Base-by-base conservation (phyloP, 345 rosid species). In the Salix udensis region DNA sequence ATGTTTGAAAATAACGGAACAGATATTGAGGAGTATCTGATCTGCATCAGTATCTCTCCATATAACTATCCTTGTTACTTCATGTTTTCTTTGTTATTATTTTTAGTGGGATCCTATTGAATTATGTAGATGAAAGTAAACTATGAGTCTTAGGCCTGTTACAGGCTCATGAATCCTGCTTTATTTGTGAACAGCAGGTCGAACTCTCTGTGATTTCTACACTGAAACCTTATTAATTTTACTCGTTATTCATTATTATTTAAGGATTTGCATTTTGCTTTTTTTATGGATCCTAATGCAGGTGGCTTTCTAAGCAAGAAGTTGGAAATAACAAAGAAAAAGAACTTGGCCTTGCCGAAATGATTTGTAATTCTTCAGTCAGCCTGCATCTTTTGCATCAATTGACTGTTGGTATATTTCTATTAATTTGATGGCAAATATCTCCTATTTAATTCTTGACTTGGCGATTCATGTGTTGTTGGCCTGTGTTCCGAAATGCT, bases 241-340 rank as follows among this genome's bases (percentile, higher is more conserved):
- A 18, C 39, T 66, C 6, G 67, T 73, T 37, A 13, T 24, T 39
- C 62, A 65, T 37, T 34, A 19, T 36, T 37, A 3, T 12, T 10
- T 13, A 14, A 7, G 28, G 58, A 46, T 36, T 44, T 60, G 50
- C 6, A 53, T 52, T 67, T 8, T 18, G 70, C 24, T 74, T 67
- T 28, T 40, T 21, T 34, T 40, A 12, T 14, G 31, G 65, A 78
- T 70, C 70, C 71, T 37, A 76, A 77, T 80, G 13, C 82, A 88
- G 91, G 89, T 75, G 87, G 83, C 46, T 82, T 84, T 75, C 80
- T 70, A 6, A 79, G 80, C 81, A 88, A 85, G 81, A 83, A 79
- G 81, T 62, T 80, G 40, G 86, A 77, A 28, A 62, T 71, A 40
- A 18, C 81, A 36, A 87, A 77, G 78, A 73, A 36, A 31, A 68